Evolutionary conservation across 768 basidiomycete species (phyloP).

Genomic region (Trametes cinnabarina): DNA sequence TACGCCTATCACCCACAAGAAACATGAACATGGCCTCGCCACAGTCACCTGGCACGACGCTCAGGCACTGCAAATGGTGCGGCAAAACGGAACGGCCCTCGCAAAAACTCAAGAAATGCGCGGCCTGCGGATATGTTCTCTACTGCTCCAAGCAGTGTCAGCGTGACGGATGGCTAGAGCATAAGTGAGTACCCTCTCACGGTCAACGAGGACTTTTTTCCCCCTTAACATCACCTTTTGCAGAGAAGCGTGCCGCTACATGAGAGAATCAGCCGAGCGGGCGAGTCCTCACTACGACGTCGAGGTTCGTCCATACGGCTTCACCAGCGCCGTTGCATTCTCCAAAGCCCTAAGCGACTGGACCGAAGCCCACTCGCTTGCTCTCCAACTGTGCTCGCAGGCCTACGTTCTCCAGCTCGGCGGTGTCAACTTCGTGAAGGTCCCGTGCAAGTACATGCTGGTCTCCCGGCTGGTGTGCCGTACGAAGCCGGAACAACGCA

Average conservation of each 20-base stretch:
- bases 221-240: not conserved
- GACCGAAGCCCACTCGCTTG: not conserved
- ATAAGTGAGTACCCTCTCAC: not conserved
- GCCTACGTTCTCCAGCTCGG: not conserved
- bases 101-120: not conserved
- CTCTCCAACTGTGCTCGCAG: not conserved
- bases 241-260: not conserved
- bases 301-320: not conserved
- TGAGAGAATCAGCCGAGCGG: not conserved
- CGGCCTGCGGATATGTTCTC: not conserved
- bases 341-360: not conserved
- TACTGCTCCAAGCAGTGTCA: slow-evolving; percentile 6
- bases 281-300: not conserved
- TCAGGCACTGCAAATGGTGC: slow-evolving; percentile 2
- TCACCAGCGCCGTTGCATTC: not conserved
- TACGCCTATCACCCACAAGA: no score
- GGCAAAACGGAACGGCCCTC: not conserved
- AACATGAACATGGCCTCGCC: no score
- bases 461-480: not conserved
- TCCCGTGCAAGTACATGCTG: not conserved
- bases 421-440: not conserved
- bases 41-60: no score
- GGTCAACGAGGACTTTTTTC: no score
- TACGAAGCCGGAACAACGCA: not conserved
- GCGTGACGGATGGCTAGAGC: not conserved